Conservation (phyloP, 1,139 yeast genomes). For the Kurtzmaniella quercitrusa region DNA sequence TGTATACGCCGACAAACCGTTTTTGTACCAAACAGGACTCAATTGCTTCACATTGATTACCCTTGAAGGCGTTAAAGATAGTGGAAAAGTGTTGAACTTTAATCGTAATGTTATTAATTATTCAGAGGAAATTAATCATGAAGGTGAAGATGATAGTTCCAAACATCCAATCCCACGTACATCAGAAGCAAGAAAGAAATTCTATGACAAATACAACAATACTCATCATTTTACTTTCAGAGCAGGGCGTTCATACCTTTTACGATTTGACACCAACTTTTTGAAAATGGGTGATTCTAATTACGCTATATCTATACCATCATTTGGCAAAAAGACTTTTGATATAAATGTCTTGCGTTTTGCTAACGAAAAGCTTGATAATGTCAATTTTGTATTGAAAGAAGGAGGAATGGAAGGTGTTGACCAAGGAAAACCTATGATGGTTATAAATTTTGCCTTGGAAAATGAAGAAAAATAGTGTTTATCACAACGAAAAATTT, state of each 20-base stretch:
- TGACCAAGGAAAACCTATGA: constrained; percentile 31
- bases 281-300: constrained; percentile 39
- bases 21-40: constrained; percentile 57
- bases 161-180: constrained; percentile 21
- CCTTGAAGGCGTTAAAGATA: neutral
- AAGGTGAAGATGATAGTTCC: constrained; percentile 10
- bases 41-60: constrained; percentile 49
- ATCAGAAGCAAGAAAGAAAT: constrained; percentile 30
- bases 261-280: constrained; percentile 39
- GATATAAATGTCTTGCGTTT: constrained; percentile 38
- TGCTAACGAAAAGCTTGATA: constrained; percentile 40
- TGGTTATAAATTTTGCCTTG: constrained; percentile 38
- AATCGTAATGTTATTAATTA: constrained; percentile 4
- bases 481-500: neutral
- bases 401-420: constrained; percentile 37
- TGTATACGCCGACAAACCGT: constrained; percentile 56
- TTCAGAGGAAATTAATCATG: constrained; percentile 3
- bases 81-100: constrained; percentile 1
- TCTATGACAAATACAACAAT: constrained; percentile 26
- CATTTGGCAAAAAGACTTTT: constrained; percentile 33
- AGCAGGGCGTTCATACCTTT: constrained; percentile 21
- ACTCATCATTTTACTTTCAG: constrained; percentile 31
- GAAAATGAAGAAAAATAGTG: constrained; percentile 24
- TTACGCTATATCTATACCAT: constrained; percentile 40
- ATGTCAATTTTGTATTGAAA: constrained; percentile 44